Evolutionary conservation across 768 basidiomycete species (phyloP), one percentile per base, ranked within the genome.

Genomic region (Lyophyllum semitale): DNA sequence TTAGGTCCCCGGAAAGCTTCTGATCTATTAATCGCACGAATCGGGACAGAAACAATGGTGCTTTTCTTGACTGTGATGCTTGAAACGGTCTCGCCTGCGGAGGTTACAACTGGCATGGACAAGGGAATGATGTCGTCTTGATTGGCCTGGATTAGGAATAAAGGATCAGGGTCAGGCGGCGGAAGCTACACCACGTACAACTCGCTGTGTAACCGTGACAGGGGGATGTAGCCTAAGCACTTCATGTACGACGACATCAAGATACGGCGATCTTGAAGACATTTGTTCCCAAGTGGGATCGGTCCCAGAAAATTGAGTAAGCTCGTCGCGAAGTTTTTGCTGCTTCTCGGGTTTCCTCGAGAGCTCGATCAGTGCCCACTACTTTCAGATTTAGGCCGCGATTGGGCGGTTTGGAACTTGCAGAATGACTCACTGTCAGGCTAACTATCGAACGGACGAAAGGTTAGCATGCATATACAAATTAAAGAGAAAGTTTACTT

Each of bases 281-380:
- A 86, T 72, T 53, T 84, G 79, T 33, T 84, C 83, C 66, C 78
- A 84, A 0, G 75, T 78, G 15, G 83, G 83, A 61, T 86, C 84
- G 6, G 56, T 55, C 17, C 62, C 67, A 1, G 73, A 66, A 47
- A 78, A 77, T 18, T 69, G 62, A 4, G 69, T 58, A 8, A 87
- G 69, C 51, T 87, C 84, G 8, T 76, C 67, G 40, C 83, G 77
- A 13, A 86, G 66, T 43, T 73, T 78, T 9, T 66, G 59, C 63
- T 86, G 85, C 13, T 73, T 69, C 26, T 77, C 72, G 0, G 68
- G 74, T 42, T 80, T 66, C 32, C 67, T 72, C 7, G 73, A 72
- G 1, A 86, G 77, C 60, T 85, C 84, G 29, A 85, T 79, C 0
- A 87, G 68, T 2, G 83, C 79, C 83, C 84, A 86, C 80, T 80